Evolutionary conservation across 192 early-diverging fungal species (phyloP), one percentile per base, ranked within the genome.

Genomic region (Chytriomyces hyalinus): DNA sequence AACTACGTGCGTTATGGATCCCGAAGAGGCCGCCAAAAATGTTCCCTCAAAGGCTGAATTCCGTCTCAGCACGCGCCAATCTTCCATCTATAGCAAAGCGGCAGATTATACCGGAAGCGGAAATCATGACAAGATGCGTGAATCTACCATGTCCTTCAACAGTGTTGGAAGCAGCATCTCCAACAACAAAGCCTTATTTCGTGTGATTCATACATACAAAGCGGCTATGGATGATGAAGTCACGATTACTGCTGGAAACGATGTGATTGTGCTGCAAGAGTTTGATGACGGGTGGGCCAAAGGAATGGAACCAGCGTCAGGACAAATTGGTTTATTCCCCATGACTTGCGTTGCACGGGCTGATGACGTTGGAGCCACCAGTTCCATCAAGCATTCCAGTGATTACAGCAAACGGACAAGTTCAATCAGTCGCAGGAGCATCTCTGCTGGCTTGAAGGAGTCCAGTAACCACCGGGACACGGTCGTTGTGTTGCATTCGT

Each of bases 231-330:
- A 59, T 15, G 82, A 83, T 74, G 82, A 83, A 59, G 67, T 83
- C 28, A 44, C 17, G 3, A 63, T 83, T 10, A 67, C 43, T 10
- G 50, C 60, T 51, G 82, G 81, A 15, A 65, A 74, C 22, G 80
- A 74, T 11, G 48, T 83, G 22, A 63, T 83, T 28, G 43, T 84
- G 45, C 49, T 84, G n/a, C 62, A 70, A 51, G 65, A 73, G 20
- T 84, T 83, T 74, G 83, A 83, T 46, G 83, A 84, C 70, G 83
- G 83, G 6, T 84, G 83, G 83, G 81, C 62, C 4, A 70, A 81
- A 47, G 75, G 81, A 17, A 46, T 74, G 24, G 51, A 61, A 15
- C 72, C 70, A 20, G 65, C 36, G 6, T 66, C 70, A 1, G 77
- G 77, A 26, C 9, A 65, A 6, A 70, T 81, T 57, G 81, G 81